phyloP scores from a whole-genome alignment of 23 red algal genomes.

The Gracilaria domingensis region DNA sequence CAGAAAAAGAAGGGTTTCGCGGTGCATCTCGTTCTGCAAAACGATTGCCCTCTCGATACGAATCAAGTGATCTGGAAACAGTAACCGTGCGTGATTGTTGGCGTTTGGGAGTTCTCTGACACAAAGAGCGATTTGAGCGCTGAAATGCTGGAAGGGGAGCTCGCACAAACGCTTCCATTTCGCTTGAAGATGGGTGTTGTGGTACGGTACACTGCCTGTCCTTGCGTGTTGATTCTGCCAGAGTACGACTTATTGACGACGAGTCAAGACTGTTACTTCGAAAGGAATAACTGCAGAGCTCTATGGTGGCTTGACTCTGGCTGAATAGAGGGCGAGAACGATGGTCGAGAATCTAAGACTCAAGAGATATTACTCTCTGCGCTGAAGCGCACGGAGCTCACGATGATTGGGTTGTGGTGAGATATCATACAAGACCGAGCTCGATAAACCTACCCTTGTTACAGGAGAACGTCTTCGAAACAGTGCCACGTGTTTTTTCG shows the following conservation, averaged over 20 bases:
- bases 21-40: conserved; percentile 4
- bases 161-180: conserved; percentile 26
- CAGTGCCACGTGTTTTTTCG: neutral
- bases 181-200: no score
- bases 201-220: neutral
- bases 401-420: no score
- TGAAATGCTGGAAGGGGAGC: neutral
- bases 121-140: neutral
- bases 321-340: neutral
- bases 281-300: neutral
- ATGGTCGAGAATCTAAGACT: no score
- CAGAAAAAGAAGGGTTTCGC: conserved; percentile 5
- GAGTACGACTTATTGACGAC: neutral
- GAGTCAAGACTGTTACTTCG: neutral
- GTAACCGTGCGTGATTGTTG: neutral
- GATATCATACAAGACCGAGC: no score
- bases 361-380: no score
- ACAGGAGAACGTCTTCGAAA: neutral
- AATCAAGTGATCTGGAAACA: conserved; percentile 37
- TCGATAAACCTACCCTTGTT: no score
- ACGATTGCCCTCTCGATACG: conserved; percentile 56
- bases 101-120: neutral
- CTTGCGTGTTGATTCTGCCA: neutral
- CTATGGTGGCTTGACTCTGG: neutral
- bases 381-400: no score